phyloP scores from a whole-genome alignment of 495 filamentous ascomycete species.

The Copromyces sp. region DNA sequence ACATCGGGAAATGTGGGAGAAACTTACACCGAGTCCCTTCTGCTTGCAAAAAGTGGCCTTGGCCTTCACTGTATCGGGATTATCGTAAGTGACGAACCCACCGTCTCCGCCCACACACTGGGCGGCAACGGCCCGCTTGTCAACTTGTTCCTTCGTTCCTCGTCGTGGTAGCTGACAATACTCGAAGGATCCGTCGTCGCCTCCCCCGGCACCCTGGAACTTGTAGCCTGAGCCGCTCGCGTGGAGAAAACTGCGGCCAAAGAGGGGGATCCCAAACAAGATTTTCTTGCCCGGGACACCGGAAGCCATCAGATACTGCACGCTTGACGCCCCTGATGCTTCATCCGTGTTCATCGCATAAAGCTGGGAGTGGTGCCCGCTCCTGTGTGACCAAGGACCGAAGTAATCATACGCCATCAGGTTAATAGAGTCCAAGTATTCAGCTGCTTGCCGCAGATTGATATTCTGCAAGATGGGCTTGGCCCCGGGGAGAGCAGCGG shows the following conservation, averaged over 20 bases:
- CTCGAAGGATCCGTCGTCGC: slow-evolving; percentile 75
- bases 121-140: slow-evolving; percentile 55
- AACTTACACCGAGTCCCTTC: slow-evolving; percentile 54
- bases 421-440: slow-evolving; percentile 70
- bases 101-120: slow-evolving; percentile 74
- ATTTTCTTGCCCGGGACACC: slow-evolving; percentile 67
- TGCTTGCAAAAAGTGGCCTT: slow-evolving; percentile 76
- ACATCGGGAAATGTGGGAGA: background rate
- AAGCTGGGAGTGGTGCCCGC: slow-evolving; percentile 74
- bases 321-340: slow-evolving; percentile 54
- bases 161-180: slow-evolving; percentile 68
- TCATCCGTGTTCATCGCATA: slow-evolving; percentile 49
- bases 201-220: slow-evolving; percentile 49
- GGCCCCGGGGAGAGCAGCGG: slow-evolving; percentile 73
- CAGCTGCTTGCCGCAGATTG: slow-evolving; percentile 51
- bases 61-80: slow-evolving; percentile 68
- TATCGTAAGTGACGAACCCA: slow-evolving; percentile 82
- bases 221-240: slow-evolving; percentile 52
- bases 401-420: slow-evolving; percentile 82
- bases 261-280: slow-evolving; percentile 69
- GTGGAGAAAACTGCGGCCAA: slow-evolving; percentile 71
- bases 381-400: slow-evolving; percentile 61
- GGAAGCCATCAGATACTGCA: slow-evolving; percentile 53
- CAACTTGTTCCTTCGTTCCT: slow-evolving; percentile 57
- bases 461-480: slow-evolving; percentile 68